Evolutionary conservation across 2,329 filamentous ascomycete species (phyloP).

Genomic region (Fusarium sarcochroum): DNA sequence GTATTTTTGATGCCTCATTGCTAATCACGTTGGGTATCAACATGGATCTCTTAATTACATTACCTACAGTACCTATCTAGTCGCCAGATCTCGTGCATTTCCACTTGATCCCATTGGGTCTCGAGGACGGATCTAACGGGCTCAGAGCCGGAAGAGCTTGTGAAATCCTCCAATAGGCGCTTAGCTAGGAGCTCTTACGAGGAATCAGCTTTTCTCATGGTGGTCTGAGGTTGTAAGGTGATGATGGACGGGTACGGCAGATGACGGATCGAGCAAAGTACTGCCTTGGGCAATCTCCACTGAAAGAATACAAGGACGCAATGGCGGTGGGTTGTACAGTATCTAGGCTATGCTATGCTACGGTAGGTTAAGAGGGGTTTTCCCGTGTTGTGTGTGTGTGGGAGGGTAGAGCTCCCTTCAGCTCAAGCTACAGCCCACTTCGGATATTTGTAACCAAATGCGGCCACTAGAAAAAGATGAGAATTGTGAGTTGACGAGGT

Average conservation of each 20-base stretch:
- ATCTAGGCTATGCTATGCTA: neutral
- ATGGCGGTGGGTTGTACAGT: conserved; percentile 27
- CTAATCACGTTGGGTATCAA: neutral
- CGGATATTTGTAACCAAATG: conserved; percentile 24
- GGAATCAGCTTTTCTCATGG: conserved; percentile 10
- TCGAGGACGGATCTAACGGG: conserved; percentile 32
- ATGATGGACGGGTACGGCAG: conserved; percentile 24
- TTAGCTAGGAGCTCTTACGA: conserved; percentile 27
- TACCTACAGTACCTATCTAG: neutral
- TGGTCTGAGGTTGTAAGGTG: conserved; percentile 38
- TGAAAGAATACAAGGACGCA: conserved; percentile 24
- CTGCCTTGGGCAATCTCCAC: neutral
- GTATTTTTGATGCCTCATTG: conserved; percentile 2
- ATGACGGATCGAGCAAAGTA: conserved; percentile 27
- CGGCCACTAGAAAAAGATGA: conserved; percentile 3
- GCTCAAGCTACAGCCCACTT: conserved; percentile 45
- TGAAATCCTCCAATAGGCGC: conserved; percentile 35
- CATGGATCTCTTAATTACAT: neutral
- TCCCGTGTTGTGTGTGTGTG: conserved; percentile 16
- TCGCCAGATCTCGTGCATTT: conserved; percentile 15
- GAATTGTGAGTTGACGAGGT: neutral
- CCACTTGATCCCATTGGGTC: conserved; percentile 29
- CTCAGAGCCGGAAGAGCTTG: conserved; percentile 27
- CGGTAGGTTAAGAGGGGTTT: conserved; percentile 19
- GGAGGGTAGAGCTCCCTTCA: conserved; percentile 32